These are phyloP conservation scores for Neurospora sp. DNA, from an alignment of 495 filamentous ascomycete genomes.

Conservation along the genomic window DNA sequence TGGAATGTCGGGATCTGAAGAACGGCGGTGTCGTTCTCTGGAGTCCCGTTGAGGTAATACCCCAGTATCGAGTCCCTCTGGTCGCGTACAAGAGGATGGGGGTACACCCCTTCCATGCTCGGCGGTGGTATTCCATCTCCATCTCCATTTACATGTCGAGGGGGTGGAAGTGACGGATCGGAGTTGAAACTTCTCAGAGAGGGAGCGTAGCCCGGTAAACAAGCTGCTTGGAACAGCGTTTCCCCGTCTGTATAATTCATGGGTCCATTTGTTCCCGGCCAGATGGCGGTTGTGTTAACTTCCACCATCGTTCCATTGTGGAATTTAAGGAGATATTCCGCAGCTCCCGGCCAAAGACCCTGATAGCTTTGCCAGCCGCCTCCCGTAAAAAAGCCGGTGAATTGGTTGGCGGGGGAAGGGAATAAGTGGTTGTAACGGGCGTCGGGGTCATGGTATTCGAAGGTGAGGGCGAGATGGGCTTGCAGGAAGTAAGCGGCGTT, in stretches of 20 bases:
- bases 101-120: not conserved
- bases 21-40: not conserved
- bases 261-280: not conserved
- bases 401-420: not conserved
- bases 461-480: not conserved
- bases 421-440: constrained; percentile 9
- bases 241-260: not conserved
- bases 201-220: not conserved
- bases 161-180: not conserved
- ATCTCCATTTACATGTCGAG: not conserved
- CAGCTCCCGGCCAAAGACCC: not conserved
- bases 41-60: not conserved
- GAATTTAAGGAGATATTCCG: not conserved
- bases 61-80: not conserved
- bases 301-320: constrained; percentile 7
- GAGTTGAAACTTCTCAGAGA: not conserved
- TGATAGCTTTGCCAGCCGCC: not conserved
- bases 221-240: not conserved
- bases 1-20: not conserved
- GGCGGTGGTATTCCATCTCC: not conserved
- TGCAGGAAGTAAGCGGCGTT: not conserved
- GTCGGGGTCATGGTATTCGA: not conserved
- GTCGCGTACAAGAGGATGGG: not conserved
- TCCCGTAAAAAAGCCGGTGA: not conserved
- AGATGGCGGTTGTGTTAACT: constrained; percentile 4